A percentile compares a stretch with the other conserved stretches of the same genome.
These are phyloP conservation scores for Fraxinus cuspidata DNA, from an alignment of 257 asterid species.

Conservation along the genomic window DNA sequence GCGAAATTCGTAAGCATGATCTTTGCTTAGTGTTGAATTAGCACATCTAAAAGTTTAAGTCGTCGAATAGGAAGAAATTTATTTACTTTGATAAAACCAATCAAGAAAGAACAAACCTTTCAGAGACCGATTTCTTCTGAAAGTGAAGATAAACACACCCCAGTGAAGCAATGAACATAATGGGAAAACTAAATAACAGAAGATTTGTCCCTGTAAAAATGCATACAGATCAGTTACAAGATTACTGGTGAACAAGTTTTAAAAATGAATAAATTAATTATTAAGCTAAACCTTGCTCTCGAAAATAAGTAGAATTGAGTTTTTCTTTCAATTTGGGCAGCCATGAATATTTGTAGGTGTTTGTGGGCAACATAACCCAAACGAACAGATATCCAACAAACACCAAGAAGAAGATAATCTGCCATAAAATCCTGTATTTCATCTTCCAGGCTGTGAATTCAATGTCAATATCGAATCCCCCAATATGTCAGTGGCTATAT, in stretches of 20 bases:
- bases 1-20: too few relatives aligned
- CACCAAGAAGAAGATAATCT: slow-evolving; percentile 35
- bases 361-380: slow-evolving; percentile 59
- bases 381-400: slow-evolving; percentile 48
- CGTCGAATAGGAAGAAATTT: too few relatives aligned
- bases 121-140: too few relatives aligned
- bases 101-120: too few relatives aligned
- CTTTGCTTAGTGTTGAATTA: too few relatives aligned
- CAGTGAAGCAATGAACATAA: too few relatives aligned
- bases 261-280: not conserved
- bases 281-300: slow-evolving; percentile 45
- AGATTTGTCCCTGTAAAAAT: too few relatives aligned
- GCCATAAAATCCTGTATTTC: slow-evolving; percentile 39
- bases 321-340: slow-evolving; percentile 29
- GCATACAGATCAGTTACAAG: not conserved
- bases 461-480: too few relatives aligned
- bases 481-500: not conserved
- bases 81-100: too few relatives aligned
- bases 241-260: not conserved
- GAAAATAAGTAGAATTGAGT: slow-evolving; percentile 49
- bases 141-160: too few relatives aligned
- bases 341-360: slow-evolving; percentile 49
- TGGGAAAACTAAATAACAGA: too few relatives aligned
- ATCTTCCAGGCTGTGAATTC: slow-evolving; percentile 18
- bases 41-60: too few relatives aligned